Evolutionary conservation across 768 basidiomycete species (phyloP).

Genomic region (Ramaria sp.): DNA sequence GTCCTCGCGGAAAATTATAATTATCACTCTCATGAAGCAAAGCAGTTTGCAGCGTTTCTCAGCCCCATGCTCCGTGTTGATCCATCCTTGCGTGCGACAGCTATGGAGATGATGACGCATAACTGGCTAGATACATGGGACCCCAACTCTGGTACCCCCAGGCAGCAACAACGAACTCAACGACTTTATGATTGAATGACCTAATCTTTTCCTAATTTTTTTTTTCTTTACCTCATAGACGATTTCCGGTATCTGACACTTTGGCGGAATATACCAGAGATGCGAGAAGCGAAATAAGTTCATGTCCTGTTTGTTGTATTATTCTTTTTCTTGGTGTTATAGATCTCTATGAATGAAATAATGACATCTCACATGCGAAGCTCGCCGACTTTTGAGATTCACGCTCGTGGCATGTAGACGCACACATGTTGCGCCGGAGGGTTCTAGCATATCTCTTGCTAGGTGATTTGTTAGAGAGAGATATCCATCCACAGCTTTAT

Average conservation of each 20-base stretch:
- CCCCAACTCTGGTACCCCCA: not conserved
- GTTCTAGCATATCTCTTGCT: too few species aligned
- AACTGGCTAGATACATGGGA: slow-evolving; percentile 43
- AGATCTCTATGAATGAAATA: not conserved
- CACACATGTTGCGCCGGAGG: too few species aligned
- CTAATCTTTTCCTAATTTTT: not conserved
- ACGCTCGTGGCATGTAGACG: too few species aligned
- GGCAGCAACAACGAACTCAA: not conserved
- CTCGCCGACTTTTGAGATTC: too few species aligned
- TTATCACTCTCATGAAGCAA: slow-evolving; percentile 47
- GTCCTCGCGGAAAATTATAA: slow-evolving; percentile 90
- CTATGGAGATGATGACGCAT: slow-evolving; percentile 65
- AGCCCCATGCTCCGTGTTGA: slow-evolving; percentile 68
- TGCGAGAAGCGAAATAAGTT: not conserved
- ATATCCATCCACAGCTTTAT: not conserved
- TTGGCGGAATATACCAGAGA: not conserved
- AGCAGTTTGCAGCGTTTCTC: slow-evolving; percentile 52
- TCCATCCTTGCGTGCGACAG: slow-evolving; percentile 54
- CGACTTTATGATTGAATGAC: not conserved
- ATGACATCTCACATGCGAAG: too few species aligned
- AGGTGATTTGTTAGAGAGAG: too few species aligned
- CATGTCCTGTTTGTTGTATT: not conserved
- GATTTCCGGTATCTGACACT: too few species aligned
- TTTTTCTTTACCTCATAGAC: not conserved
- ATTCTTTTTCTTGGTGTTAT: not conserved